Evolutionary conservation across 2,329 filamentous ascomycete genomes (phyloP).

Genomic region (Botrytis byssoidea): DNA sequence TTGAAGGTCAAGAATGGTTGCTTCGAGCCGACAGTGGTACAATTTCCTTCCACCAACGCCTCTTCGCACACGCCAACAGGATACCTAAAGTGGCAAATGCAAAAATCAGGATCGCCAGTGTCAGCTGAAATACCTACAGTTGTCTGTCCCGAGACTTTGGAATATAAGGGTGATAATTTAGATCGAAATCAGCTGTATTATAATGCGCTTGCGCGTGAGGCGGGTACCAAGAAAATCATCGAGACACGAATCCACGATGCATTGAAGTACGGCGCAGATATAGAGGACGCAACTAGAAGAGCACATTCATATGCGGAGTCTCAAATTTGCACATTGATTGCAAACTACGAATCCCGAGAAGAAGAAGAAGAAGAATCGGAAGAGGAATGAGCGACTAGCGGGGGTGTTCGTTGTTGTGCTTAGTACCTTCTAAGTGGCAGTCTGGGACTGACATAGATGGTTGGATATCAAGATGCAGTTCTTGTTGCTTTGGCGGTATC

Average conservation of each 20-base stretch:
- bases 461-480: not conserved
- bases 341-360: not conserved
- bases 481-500: not conserved
- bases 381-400: too few relatives aligned
- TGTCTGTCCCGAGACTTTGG: not conserved
- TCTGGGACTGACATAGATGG: too few relatives aligned
- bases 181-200: not conserved
- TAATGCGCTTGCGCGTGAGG: not conserved
- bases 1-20: not conserved
- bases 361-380: not conserved
- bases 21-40: not conserved
- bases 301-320: conserved; percentile 1
- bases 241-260: not conserved
- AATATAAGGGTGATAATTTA: not conserved
- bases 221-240: not conserved
- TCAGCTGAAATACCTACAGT: not conserved
- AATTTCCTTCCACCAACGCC: not conserved
- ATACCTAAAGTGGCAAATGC: not conserved
- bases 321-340: not conserved
- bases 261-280: not conserved
- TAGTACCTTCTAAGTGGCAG: too few relatives aligned
- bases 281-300: not conserved
- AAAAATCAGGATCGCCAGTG: not conserved
- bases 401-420: not conserved
- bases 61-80: not conserved